Conservation (phyloP, 2,329 filamentous ascomycete genomes). For the Fusarium sp. region DNA sequence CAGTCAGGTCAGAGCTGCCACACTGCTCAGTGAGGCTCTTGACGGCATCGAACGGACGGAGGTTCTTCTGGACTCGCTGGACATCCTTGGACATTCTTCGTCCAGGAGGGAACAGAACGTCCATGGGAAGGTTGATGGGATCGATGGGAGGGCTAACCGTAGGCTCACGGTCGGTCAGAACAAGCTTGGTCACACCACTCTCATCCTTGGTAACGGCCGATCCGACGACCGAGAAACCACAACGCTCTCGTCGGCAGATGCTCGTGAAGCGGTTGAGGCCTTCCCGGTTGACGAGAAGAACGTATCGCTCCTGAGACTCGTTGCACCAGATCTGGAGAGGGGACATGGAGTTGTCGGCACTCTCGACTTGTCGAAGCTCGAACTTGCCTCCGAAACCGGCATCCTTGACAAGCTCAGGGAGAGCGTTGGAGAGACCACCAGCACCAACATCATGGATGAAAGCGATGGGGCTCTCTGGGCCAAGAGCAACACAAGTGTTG, state of each 20-base stretch:
- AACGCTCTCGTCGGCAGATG: slow-evolving; percentile 84
- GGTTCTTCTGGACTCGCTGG: slow-evolving; percentile 56
- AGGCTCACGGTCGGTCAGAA: slow-evolving; percentile 85
- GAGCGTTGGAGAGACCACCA: slow-evolving; percentile 79
- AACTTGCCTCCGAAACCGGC: slow-evolving; percentile 91
- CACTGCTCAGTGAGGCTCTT: slow-evolving; percentile 74
- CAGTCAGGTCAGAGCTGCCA: slow-evolving; percentile 59
- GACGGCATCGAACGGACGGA: slow-evolving; percentile 78
- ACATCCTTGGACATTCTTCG: slow-evolving; percentile 44
- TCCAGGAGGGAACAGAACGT: slow-evolving; percentile 83
- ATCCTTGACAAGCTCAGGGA: slow-evolving; percentile 87
- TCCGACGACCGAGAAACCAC: slow-evolving; percentile 92
- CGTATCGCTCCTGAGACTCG: slow-evolving; percentile 96
- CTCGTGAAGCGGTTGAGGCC: slow-evolving; percentile 80
- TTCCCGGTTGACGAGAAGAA: slow-evolving; percentile 86
- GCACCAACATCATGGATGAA: slow-evolving; percentile 99
- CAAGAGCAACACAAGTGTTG: slow-evolving; percentile 89
- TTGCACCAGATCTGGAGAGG: slow-evolving; percentile 97
- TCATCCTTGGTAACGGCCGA: slow-evolving; percentile 74
- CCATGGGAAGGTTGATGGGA: slow-evolving; percentile 91
- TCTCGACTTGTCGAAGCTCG: slow-evolving; percentile 94
- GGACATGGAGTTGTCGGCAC: slow-evolving; percentile 90
- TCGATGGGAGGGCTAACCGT: slow-evolving; percentile 71
- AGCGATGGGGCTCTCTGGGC: slow-evolving; percentile 87
- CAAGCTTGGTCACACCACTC: slow-evolving; percentile 75